Conservation (phyloP, 2,329 filamentous ascomycete species). For the Penicillium psychrosexuale region DNA sequence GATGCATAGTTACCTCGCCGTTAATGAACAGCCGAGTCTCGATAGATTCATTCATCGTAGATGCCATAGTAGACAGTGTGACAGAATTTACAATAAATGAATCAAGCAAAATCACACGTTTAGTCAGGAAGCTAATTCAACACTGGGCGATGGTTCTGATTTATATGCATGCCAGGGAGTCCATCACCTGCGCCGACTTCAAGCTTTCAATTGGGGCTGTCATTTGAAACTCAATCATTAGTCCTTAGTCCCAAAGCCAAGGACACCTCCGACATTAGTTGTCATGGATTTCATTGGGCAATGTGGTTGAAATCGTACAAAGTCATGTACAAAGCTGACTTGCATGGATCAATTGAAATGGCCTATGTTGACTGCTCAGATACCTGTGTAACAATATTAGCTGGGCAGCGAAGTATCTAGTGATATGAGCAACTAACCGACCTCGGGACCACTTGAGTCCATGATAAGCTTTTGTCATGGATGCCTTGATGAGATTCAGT, state of each 20-base stretch:
- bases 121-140: neutral
- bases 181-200: neutral
- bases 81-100: neutral
- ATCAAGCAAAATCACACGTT: neutral
- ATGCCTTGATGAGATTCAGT: neutral
- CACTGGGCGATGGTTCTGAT: neutral
- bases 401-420: neutral
- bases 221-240: neutral
- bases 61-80: slow-evolving; percentile 10
- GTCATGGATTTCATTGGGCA: neutral
- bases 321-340: neutral
- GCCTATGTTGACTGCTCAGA: neutral
- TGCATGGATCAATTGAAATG: neutral
- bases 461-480: neutral
- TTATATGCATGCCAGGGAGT: neutral
- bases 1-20: slow-evolving; percentile 23
- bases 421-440: too few relatives aligned
- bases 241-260: neutral
- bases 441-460: neutral
- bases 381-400: neutral
- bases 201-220: neutral
- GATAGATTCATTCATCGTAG: slow-evolving; percentile 16
- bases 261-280: neutral
- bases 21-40: slow-evolving; percentile 37
- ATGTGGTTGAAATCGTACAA: neutral